Base-by-base conservation (phyloP, 2,329 filamentous ascomycete genomes). In the Aureobasidium sp. region DNA sequence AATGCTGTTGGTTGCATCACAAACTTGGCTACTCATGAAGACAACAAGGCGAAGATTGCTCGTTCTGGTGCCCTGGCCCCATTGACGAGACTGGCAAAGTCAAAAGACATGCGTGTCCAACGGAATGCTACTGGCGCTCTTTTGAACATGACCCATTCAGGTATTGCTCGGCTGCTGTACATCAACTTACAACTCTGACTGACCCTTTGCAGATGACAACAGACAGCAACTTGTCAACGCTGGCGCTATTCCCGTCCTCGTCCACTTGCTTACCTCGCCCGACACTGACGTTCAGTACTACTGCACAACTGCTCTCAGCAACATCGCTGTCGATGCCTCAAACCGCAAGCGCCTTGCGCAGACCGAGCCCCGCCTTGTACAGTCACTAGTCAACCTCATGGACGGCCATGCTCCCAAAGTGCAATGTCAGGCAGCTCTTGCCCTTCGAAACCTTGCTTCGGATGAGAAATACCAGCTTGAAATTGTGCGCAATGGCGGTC, bases 251-350 rank as follows among this genome's bases (percentile, higher is more conserved):
- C 94, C 94, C 5, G 93, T 99, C 9, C 86, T 99, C 29, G 94
- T 99, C 44, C 92, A 97, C 72, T 86, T 99, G 27, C 86, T 99
- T 50, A 92, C 90, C 9, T 97, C 94, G 29, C 80, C 88, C 63
- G 94, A 99, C 71, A 92, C 97, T 67, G 94, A 99, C 72, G 94
- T 99, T 36, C 94, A 99, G 78, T 99, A 99, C 77, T 99, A 99
- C 78, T 99, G 94, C 79, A 99, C 94, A 20, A 99, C 94, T 5
- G 94, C 94, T 13, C 84, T 99, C 63, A 97, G 93, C 82, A 99
- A 99, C 75, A 99, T 99, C 69, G 94, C 94, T 7, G 94, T 99
- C 60, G 94, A 99, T 73, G 83, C 88, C 50, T 88, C 86, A 71
- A 97, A 97, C 77, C 84, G 94, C 68, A 91, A 92, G 72, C 92